These are phyloP conservation scores for Yamadazyma endophytica DNA, from an alignment of 805 yeast species.

Conservation along the genomic window DNA sequence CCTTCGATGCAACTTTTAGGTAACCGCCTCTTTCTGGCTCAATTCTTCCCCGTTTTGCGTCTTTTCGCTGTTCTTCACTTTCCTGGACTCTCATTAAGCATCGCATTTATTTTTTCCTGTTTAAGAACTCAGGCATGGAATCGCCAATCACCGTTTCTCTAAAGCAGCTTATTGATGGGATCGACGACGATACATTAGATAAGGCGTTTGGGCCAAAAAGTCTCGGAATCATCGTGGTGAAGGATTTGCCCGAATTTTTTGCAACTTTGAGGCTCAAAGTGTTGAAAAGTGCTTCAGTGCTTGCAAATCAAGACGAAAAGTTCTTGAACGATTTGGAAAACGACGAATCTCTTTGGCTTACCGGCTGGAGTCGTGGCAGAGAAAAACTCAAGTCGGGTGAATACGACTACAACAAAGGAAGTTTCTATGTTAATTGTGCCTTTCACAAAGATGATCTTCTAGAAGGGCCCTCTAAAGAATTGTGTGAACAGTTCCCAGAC, in stretches of 20 bases:
- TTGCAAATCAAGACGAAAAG: slow-evolving; percentile 36
- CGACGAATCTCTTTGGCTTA: slow-evolving; percentile 48
- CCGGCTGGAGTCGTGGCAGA: slow-evolving; percentile 61
- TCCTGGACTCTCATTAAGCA: neutral
- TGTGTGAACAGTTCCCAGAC: slow-evolving; percentile 25
- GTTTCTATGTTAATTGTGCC: slow-evolving; percentile 56
- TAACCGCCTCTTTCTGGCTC: too few relatives aligned
- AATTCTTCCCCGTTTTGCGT: too few relatives aligned
- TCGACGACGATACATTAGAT: slow-evolving; percentile 24
- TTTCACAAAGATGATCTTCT: slow-evolving; percentile 39
- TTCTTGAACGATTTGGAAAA: slow-evolving; percentile 38
- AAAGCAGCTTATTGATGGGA: slow-evolving; percentile 25
- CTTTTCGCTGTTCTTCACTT: neutral
- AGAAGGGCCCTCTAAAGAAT: slow-evolving; percentile 43
- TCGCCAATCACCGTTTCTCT: slow-evolving; percentile 30
- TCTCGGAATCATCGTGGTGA: slow-evolving; percentile 50
- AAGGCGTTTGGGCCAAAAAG: slow-evolving; percentile 54
- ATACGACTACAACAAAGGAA: slow-evolving; percentile 52
- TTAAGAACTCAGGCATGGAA: slow-evolving; percentile 3
- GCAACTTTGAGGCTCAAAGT: slow-evolving; percentile 37
- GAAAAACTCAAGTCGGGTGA: slow-evolving; percentile 42
- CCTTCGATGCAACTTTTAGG: too few relatives aligned
- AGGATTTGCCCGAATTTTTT: slow-evolving; percentile 37
- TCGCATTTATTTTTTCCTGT: too few relatives aligned
- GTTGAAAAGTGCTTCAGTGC: slow-evolving; percentile 35